A percentile compares a stretch with the other conserved stretches of the same genome.
Evolutionary conservation across 257 asterid genomes (phyloP).

Genomic region (Craterostigma plantagineum): DNA sequence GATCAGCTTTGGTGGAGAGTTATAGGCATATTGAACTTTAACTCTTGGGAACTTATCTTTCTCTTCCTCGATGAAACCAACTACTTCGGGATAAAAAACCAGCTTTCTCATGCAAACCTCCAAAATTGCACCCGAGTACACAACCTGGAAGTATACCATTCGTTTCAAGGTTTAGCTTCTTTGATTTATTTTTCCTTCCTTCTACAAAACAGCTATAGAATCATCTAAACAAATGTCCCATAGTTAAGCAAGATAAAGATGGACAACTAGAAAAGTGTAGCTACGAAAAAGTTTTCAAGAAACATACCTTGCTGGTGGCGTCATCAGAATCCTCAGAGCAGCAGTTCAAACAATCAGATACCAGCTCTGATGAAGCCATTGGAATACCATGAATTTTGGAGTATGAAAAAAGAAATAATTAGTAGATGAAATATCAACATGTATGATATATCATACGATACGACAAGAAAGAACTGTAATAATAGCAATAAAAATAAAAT

Average conservation of each 20-base stretch:
- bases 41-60: constrained; percentile 64
- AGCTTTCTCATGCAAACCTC: constrained; percentile 98
- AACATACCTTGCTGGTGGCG: constrained; percentile 67
- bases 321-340: constrained; percentile 96
- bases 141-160: constrained; percentile 25
- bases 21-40: constrained; percentile 57
- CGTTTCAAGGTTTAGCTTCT: no score
- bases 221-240: no score
- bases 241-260: no score
- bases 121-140: constrained; percentile 62
- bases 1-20: constrained; percentile 86
- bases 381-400: background rate
- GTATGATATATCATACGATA: no score
- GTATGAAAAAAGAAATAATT: background rate
- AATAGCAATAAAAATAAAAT: no score
- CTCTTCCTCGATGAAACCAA: constrained; percentile 85
- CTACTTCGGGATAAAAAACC: constrained; percentile 84
- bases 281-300: background rate
- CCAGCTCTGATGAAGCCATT: constrained; percentile 39
- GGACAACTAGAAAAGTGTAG: no score
- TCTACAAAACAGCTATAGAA: no score
- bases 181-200: no score
- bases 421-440: background rate
- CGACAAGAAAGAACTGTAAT: no score
- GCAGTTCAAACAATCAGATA: constrained; percentile 72